Evolutionary conservation across 306 rosid species (phyloP).

Genomic region (Mimosa bimucronata): DNA sequence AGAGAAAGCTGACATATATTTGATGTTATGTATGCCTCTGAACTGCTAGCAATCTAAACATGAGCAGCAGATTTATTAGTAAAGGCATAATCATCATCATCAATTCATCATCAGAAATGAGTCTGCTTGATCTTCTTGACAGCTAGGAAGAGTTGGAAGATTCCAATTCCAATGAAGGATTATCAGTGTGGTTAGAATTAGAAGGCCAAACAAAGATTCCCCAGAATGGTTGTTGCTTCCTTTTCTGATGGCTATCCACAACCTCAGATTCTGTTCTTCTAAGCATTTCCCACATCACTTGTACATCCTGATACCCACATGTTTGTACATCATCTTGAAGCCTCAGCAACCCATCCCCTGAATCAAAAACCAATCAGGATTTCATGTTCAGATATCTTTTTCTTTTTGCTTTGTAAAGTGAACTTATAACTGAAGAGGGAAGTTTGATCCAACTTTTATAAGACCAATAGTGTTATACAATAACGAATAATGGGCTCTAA

Average conservation of each 20-base stretch:
- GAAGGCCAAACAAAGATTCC: slow-evolving; percentile 69
- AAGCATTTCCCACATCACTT: slow-evolving; percentile 92
- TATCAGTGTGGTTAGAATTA: slow-evolving; percentile 49
- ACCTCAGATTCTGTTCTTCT: slow-evolving; percentile 30
- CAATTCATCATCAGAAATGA: slow-evolving; percentile 19
- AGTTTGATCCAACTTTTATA: too few species aligned
- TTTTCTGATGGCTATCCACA: slow-evolving; percentile 41
- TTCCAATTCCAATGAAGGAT: slow-evolving; percentile 40
- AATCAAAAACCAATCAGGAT: background rate
- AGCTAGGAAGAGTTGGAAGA: slow-evolving; percentile 47
- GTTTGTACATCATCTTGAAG: slow-evolving; percentile 79
- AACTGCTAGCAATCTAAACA: slow-evolving; percentile 33
- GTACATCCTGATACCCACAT: slow-evolving; percentile 82
- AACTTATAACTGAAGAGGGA: too few species aligned
- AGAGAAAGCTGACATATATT: slow-evolving; percentile 10
- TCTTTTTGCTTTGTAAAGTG: too few species aligned
- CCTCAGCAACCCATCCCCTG: slow-evolving; percentile 74
- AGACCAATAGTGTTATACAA: too few species aligned
- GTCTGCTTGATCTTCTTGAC: background rate
- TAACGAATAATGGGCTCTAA: too few species aligned
- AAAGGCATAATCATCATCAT: slow-evolving; percentile 1
- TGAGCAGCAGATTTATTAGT: slow-evolving; percentile 34
- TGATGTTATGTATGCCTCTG: slow-evolving; percentile 37
- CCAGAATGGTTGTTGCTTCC: slow-evolving; percentile 65
- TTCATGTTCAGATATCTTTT: background rate